Conservation (phyloP, 1,284 basidiomycete genomes). For the Tylopilus orsonianus region DNA sequence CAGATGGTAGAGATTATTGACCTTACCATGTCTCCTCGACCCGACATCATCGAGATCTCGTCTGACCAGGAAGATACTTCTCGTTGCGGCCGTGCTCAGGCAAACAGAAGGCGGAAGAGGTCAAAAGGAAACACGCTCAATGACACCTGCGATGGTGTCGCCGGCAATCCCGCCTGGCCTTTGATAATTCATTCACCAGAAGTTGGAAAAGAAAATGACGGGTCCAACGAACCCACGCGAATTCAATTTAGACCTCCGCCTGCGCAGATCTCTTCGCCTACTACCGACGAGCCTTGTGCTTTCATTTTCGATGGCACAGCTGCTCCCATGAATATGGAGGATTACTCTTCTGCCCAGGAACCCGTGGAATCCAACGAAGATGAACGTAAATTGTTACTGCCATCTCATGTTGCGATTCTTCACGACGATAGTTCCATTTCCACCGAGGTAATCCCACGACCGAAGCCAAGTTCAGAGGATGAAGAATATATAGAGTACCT, state of each 20-base stretch:
- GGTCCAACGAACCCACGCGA: neutral
- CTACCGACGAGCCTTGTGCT: slow-evolving; percentile 27
- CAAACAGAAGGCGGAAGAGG: slow-evolving; percentile 19
- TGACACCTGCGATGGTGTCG: slow-evolving; percentile 5
- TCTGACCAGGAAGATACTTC: slow-evolving; percentile 23
- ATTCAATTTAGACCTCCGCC: slow-evolving; percentile 5
- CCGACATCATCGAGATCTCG: slow-evolving; percentile 32
- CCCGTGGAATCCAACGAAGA: slow-evolving; percentile 15
- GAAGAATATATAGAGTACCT: slow-evolving; percentile 70
- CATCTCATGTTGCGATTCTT: slow-evolving; percentile 60
- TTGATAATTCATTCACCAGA: slow-evolving; percentile 24
- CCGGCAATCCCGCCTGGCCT: slow-evolving; percentile 12
- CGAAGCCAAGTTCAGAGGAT: slow-evolving; percentile 45
- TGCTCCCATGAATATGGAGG: slow-evolving; percentile 23
- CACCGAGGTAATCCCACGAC: slow-evolving; percentile 44
- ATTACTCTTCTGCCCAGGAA: slow-evolving; percentile 1
- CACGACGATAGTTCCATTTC: slow-evolving; percentile 38
- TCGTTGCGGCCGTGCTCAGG: neutral
- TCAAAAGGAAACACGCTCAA: slow-evolving; percentile 21
- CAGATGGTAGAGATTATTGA: slow-evolving; percentile 35
- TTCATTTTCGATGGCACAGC: slow-evolving; percentile 59
- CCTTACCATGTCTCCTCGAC: slow-evolving; percentile 29
- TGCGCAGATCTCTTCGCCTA: neutral
- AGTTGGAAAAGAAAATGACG: neutral
- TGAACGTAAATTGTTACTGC: slow-evolving; percentile 47